Evolutionary conservation across 495 filamentous ascomycete genomes (phyloP), one percentile per base, ranked within the genome.

Genomic region (Penicillium parvum): DNA sequence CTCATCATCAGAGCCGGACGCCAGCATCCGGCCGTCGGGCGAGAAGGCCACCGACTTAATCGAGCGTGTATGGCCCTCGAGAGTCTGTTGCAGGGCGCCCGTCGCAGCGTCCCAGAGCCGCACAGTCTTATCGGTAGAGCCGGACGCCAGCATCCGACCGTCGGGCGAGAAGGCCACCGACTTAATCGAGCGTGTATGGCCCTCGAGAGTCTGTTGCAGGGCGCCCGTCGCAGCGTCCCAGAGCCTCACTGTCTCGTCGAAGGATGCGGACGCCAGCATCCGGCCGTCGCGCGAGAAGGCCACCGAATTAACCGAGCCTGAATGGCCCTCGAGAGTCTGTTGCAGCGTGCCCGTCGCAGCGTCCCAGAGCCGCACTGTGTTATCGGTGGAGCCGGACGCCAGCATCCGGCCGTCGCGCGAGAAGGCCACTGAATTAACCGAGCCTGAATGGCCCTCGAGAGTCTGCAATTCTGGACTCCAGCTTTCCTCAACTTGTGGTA

Each of bases 31-130:
- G 35, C 43, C 34, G 12, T 46, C 36, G 10, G 27, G 35, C 5
- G 33, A 45, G 33, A 44, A 44, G 22, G 22, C 23, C 5, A 44
- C 41, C 22, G 41, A 44, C 30, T 0, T 2, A 36, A 43, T 23
- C 21, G 0, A 18, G 11, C 1, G 0, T 20, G 44, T 40, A 53
- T 52, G 40, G 43, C 46, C 32, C 16, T 50, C 40, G 10, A 57
- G 50, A 25, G 43, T 51, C 32, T 49, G 42, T 3, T 40, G 37
- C 2, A 34, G 18, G 22, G 4, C 29, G 27, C 43, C 28, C 14
- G 33, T 45, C 7, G 26, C 17, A 1, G 29, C 1, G 45, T 70
- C 55, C 66, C 59, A 69, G 41, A 69, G 44, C 37, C 47, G 49
- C 16, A 70, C 45, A n/a, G n/a, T n/a, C n/a, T n/a, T n/a, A n/a